A percentile compares a stretch with the other conserved stretches of the same genome.
Evolutionary conservation across 2,329 filamentous ascomycete species (phyloP).

Genomic region (Penicillium corylophilum): DNA sequence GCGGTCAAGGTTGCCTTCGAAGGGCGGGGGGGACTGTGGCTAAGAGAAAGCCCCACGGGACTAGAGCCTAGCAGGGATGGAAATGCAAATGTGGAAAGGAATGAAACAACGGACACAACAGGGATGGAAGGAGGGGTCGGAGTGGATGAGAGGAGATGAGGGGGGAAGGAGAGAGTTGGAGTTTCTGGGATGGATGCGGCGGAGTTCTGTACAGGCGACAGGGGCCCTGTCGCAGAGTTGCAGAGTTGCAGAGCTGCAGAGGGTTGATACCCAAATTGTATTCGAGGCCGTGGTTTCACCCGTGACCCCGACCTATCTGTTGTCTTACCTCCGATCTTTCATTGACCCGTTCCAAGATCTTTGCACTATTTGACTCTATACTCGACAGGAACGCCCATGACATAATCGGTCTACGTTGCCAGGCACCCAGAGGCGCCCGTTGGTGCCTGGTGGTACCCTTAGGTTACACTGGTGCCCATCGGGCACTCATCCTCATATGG

Average conservation of each 20-base stretch:
- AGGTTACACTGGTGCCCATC: not conserved
- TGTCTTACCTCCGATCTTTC: not conserved
- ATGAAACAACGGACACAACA: not conserved
- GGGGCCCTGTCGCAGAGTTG: not conserved
- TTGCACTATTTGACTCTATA: not conserved
- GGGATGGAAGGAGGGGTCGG: not conserved
- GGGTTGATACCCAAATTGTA: not conserved
- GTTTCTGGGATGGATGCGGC: not conserved
- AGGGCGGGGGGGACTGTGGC: conserved; percentile 10
- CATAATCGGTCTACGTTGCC: conserved; percentile 1
- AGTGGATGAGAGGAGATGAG: not conserved
- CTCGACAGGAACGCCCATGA: conserved; percentile 2
- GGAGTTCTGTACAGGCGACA: not conserved
- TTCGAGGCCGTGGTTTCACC: not conserved
- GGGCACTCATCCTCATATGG: not conserved
- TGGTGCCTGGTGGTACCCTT: not conserved
- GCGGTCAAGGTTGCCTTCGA: conserved; percentile 12
- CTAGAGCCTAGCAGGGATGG: not conserved
- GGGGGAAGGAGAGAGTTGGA: not conserved
- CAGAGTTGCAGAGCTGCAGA: too few species aligned
- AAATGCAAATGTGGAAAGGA: conserved; percentile 6
- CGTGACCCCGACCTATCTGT: not conserved
- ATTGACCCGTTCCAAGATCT: not conserved
- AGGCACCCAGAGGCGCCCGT: not conserved
- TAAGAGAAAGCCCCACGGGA: conserved; percentile 9